These are phyloP conservation scores for Comarum palustre DNA, from an alignment of 306 rosid species.

Conservation along the genomic window DNA sequence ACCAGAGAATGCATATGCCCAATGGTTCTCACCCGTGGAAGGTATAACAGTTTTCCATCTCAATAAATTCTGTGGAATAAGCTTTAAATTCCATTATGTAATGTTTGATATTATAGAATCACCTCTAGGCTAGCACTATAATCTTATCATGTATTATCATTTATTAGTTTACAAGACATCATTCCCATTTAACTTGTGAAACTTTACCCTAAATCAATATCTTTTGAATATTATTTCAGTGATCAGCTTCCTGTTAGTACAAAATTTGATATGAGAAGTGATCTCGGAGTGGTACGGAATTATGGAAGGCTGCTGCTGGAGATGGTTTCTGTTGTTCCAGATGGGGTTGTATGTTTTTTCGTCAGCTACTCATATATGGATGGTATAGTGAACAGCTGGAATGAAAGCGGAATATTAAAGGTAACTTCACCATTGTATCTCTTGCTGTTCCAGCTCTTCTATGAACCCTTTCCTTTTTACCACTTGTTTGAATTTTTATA, in stretches of 20 bases:
- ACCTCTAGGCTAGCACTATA: not conserved
- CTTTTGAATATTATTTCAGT: slow-evolving; percentile 47
- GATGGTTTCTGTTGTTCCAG: slow-evolving; percentile 96
- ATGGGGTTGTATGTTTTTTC: slow-evolving; percentile 88
- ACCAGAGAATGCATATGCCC: slow-evolving; percentile 99
- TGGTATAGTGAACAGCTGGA: slow-evolving; percentile 90
- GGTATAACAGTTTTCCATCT: slow-evolving; percentile 42
- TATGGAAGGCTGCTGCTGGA: slow-evolving; percentile 92
- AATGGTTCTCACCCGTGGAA: slow-evolving; percentile 98
- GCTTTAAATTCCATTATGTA: slow-evolving; percentile 1
- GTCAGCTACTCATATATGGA: slow-evolving; percentile 97
- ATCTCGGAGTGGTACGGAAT: slow-evolving; percentile 88
- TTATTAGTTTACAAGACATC: slow-evolving; percentile 7
- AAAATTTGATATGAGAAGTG: slow-evolving; percentile 97
- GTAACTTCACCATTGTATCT: slow-evolving; percentile 34
- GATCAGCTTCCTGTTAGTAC: slow-evolving; percentile 98
- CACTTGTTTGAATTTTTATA: not conserved
- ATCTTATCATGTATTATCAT: slow-evolving; percentile 9
- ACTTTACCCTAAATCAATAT: slow-evolving; percentile 7
- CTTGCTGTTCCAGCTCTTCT: slow-evolving; percentile 1
- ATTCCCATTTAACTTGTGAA: not conserved
- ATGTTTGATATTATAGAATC: not conserved
- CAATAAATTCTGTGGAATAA: not conserved
- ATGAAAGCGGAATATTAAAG: slow-evolving; percentile 86
- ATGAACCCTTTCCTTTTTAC: not conserved